Percentiles rank a stretch among this genome's conserved stretches.
phyloP scores from a whole-genome alignment of 2,329 filamentous ascomycete species.

The Zopfia rhizophila region DNA sequence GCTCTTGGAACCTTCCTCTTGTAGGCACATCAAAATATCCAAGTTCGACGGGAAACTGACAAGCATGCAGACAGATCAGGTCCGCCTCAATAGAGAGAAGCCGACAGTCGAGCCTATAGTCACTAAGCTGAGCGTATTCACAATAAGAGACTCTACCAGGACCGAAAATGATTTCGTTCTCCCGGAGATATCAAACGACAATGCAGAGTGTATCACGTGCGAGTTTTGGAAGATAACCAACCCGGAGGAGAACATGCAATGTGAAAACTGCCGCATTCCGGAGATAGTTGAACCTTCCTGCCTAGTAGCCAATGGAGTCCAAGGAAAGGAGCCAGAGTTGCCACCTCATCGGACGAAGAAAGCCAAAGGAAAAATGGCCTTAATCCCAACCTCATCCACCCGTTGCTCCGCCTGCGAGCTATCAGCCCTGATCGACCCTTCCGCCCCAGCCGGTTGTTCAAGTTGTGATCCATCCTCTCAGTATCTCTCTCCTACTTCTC shows the following conservation, averaged over 20 bases:
- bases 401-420: slow-evolving; percentile 40
- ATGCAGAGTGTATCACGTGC: slow-evolving; percentile 31
- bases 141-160: slow-evolving; percentile 18
- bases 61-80: slow-evolving; percentile 5
- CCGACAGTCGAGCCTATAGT: slow-evolving; percentile 28
- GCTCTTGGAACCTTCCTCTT: slow-evolving; percentile 21
- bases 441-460: slow-evolving; percentile 20
- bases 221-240: slow-evolving; percentile 37
- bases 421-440: slow-evolving; percentile 25
- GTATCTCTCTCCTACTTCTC: slow-evolving; percentile 21
- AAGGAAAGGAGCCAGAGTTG: background rate
- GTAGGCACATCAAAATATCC: slow-evolving; percentile 8
- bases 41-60: background rate
- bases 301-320: background rate
- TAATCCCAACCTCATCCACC: background rate
- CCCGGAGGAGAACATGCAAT: slow-evolving; percentile 31
- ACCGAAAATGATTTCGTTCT: slow-evolving; percentile 20
- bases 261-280: slow-evolving; percentile 31
- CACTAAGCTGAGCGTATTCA: slow-evolving; percentile 35
- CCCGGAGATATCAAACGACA: slow-evolving; percentile 15
- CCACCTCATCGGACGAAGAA: slow-evolving; percentile 3
- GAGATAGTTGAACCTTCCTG: slow-evolving; percentile 7
- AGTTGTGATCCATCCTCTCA: slow-evolving; percentile 21
- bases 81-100: slow-evolving; percentile 14
- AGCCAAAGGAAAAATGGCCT: slow-evolving; percentile 5